These are phyloP conservation scores for Phytophthora palmivora DNA, from an alignment of 352 stramenopile species.

Conservation along the genomic window DNA sequence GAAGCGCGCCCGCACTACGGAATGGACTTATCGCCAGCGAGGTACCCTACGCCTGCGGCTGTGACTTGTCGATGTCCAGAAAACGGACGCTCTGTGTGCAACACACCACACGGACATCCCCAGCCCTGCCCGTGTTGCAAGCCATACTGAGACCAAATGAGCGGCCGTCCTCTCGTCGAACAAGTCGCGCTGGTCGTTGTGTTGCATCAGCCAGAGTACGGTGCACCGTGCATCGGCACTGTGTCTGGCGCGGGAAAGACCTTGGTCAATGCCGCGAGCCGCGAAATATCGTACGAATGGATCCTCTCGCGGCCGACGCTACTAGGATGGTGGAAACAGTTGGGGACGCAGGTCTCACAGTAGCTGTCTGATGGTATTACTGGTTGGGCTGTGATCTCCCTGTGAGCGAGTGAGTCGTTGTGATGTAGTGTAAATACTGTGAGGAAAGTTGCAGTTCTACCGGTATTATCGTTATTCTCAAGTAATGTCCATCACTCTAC, in stretches of 20 bases:
- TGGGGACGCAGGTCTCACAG: conserved; percentile 4
- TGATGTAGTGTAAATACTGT: conserved; percentile 7
- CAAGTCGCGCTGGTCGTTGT: conserved; percentile 25
- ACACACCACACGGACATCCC: conserved; percentile 20
- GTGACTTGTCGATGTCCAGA: conserved; percentile 14
- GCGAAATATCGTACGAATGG: conserved; percentile 15
- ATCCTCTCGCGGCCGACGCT: conserved; percentile 2
- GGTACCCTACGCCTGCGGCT: conserved; percentile 7
- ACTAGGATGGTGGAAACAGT: neutral
- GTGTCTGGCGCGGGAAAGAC: conserved; percentile 1
- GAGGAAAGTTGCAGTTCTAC: conserved; percentile 13
- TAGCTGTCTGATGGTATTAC: too few species aligned
- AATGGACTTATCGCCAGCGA: conserved; percentile 18
- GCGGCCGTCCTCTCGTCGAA: conserved; percentile 17
- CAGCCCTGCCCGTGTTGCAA: neutral
- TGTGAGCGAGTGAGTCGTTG: neutral
- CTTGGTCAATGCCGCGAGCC: neutral
- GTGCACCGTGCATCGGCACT: neutral
- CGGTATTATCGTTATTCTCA: conserved; percentile 12
- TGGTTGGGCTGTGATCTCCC: too few species aligned
- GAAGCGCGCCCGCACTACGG: neutral
- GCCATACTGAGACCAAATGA: conserved; percentile 21
- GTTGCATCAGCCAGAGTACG: conserved; percentile 2
- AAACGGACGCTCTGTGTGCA: conserved; percentile 17
- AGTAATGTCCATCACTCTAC: conserved; percentile 8